These are phyloP conservation scores for Blastobotrys parvus DNA, from an alignment of 805 yeast species.

Conservation along the genomic window DNA sequence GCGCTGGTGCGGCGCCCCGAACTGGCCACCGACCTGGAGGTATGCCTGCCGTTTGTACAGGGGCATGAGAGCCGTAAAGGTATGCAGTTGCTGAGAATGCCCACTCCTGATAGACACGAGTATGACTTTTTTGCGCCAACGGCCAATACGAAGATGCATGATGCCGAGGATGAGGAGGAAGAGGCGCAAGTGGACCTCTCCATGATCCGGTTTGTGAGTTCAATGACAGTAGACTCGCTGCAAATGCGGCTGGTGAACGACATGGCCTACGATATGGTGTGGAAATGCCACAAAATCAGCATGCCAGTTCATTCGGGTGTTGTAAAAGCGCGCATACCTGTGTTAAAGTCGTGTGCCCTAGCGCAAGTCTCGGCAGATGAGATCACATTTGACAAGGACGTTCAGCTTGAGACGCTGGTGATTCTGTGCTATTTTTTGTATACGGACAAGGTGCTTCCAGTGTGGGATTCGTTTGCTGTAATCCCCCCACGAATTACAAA, in stretches of 20 bases:
- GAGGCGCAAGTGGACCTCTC: conserved; percentile 4
- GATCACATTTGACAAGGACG: background rate
- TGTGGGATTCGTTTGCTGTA: conserved; percentile 17
- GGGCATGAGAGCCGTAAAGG: conserved; percentile 5
- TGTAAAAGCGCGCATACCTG: background rate
- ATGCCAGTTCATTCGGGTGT: background rate
- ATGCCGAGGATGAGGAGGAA: conserved; percentile 2
- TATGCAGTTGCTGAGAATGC: background rate
- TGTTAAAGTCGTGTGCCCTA: background rate
- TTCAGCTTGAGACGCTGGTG: conserved; percentile 15
- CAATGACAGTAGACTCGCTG: background rate
- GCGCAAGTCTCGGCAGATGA: too few species aligned
- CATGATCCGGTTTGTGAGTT: background rate
- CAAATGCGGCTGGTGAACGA: background rate
- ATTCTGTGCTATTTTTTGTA: conserved; percentile 22
- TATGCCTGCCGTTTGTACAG: conserved; percentile 40
- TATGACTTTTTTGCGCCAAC: background rate
- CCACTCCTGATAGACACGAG: background rate
- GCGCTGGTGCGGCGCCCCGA: conserved; percentile 41
- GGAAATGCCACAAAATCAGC: background rate
- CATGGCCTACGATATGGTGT: background rate
- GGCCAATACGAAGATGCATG: background rate
- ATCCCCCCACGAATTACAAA: conserved; percentile 15
- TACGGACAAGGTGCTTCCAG: conserved; percentile 20
- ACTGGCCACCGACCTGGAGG: conserved; percentile 44